These are phyloP conservation scores for Candida anglica DNA, from an alignment of 805 yeast species.

Conservation along the genomic window DNA sequence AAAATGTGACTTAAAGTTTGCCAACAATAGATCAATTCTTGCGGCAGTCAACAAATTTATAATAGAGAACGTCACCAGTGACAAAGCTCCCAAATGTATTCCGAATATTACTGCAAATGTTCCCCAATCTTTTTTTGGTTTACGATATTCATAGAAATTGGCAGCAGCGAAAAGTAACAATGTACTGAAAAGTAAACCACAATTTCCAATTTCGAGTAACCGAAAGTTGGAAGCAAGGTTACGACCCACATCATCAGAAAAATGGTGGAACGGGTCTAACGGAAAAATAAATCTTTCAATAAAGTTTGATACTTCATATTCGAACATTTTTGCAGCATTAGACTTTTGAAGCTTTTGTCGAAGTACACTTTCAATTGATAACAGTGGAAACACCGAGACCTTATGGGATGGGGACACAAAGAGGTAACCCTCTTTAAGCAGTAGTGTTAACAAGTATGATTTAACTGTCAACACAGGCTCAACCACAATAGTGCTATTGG, in stretches of 20 bases:
- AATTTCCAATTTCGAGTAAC: not conserved
- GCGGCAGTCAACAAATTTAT: not conserved
- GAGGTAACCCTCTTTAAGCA: constrained; percentile 1
- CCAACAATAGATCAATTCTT: not conserved
- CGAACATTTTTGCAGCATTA: too few relatives aligned
- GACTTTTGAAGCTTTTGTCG: too few relatives aligned
- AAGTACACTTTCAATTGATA: not conserved
- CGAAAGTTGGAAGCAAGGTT: too few relatives aligned
- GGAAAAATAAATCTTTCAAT: too few relatives aligned
- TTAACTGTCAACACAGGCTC: constrained; percentile 9
- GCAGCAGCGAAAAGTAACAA: not conserved
- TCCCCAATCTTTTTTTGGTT: not conserved
- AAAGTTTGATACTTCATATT: too few relatives aligned
- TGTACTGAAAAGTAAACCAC: not conserved
- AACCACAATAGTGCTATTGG: constrained; percentile 14
- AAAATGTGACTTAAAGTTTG: not conserved
- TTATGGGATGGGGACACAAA: not conserved
- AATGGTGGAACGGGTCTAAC: too few relatives aligned
- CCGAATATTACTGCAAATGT: not conserved
- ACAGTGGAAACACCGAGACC: not conserved
- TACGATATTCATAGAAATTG: too few relatives aligned
- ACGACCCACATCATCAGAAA: too few relatives aligned
- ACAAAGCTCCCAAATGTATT: not conserved
- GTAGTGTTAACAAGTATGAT: not conserved
- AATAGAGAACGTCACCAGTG: not conserved